Percentiles rank a stretch among this genome's conserved stretches.
Evolutionary conservation across 139 green algal genomes (phyloP).

Genomic region (Pycnococcus provasolii): DNA sequence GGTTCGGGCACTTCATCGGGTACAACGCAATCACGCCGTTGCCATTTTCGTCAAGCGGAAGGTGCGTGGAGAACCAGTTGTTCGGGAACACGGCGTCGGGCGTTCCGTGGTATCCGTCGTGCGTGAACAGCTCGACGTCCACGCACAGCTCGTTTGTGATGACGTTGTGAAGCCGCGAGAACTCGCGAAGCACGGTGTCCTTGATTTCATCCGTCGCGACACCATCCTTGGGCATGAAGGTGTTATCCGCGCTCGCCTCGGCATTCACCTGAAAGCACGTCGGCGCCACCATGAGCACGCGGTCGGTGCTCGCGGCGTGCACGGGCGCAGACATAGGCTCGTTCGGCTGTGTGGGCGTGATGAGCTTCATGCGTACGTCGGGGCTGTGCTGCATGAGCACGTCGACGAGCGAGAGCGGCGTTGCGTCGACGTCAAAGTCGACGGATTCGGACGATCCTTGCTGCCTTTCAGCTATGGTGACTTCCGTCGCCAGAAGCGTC

Average conservation of each 20-base stretch:
- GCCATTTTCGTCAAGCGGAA: slow-evolving; percentile 35
- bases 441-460: no score
- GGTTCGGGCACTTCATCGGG: slow-evolving; percentile 65
- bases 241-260: slow-evolving; percentile 58
- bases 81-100: slow-evolving; percentile 93
- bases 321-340: background rate
- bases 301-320: slow-evolving; percentile 15
- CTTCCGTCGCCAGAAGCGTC: no score
- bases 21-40: slow-evolving; percentile 63
- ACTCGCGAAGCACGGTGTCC: slow-evolving; percentile 57
- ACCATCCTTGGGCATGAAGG: slow-evolving; percentile 17
- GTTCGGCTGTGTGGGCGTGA: no score
- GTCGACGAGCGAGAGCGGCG: no score
- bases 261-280: slow-evolving; percentile 91
- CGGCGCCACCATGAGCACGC: slow-evolving; percentile 87
- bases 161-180: slow-evolving; percentile 50
- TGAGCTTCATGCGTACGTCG: no score
- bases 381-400: no score
- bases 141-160: slow-evolving; percentile 46
- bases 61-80: slow-evolving; percentile 84
- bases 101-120: slow-evolving; percentile 64
- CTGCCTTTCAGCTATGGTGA: no score
- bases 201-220: slow-evolving; percentile 11
- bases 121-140: slow-evolving; percentile 48
- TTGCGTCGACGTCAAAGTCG: no score